Percentiles rank a stretch among this genome's conserved stretches.
These are phyloP conservation scores for Coniochaeta ligniaria DNA, from an alignment of 2,329 filamentous ascomycete genomes.

Conservation along the genomic window DNA sequence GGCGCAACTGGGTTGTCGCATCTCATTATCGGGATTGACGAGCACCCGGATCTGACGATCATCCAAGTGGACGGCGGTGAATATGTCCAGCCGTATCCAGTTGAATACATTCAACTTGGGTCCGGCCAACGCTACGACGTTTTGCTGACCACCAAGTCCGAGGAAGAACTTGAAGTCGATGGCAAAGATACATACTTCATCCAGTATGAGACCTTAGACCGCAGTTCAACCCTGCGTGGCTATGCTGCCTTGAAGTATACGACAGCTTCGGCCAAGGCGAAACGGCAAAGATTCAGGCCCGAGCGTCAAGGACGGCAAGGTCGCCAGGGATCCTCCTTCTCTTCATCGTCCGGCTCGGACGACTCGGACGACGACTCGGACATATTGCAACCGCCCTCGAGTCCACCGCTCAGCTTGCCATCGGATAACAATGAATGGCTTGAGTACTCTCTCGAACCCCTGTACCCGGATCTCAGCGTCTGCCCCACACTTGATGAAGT, in stretches of 20 bases:
- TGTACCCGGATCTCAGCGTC: constrained; percentile 21
- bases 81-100: constrained; percentile 40
- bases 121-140: constrained; percentile 55
- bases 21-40: constrained; percentile 47
- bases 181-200: constrained; percentile 31
- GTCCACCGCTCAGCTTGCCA: constrained; percentile 24
- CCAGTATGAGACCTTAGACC: constrained; percentile 31
- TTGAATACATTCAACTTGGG: constrained; percentile 45
- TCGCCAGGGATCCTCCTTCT: not conserved
- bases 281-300: not conserved
- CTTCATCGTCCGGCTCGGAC: not conserved
- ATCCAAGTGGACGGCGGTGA: constrained; percentile 53
- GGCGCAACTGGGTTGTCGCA: constrained; percentile 48
- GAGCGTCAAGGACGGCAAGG: not conserved
- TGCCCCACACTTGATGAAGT: constrained; percentile 35
- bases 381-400: constrained; percentile 15
- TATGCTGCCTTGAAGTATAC: not conserved
- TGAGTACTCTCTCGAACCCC: constrained; percentile 37
- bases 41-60: constrained; percentile 46
- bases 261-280: not conserved
- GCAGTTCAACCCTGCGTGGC: constrained; percentile 16
- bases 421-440: constrained; percentile 29
- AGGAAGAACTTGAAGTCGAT: constrained; percentile 29
- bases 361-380: constrained; percentile 15
- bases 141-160: constrained; percentile 45